Evolutionary conservation across 495 filamentous ascomycete genomes (phyloP).

Genomic region (Trichoderma virens): DNA sequence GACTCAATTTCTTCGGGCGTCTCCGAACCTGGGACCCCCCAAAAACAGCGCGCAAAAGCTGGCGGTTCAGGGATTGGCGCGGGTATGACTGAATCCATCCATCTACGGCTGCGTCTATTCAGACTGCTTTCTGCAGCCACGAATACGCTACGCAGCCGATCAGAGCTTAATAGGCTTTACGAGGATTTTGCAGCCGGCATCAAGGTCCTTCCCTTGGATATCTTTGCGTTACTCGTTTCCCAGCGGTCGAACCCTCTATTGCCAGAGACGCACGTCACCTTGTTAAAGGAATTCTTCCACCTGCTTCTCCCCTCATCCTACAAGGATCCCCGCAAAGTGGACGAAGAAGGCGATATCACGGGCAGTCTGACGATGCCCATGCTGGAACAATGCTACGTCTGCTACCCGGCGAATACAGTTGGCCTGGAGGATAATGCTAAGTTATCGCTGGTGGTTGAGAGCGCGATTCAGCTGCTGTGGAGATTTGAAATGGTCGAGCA

Average conservation of each 20-base stretch:
- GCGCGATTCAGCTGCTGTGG: slow-evolving; percentile 54
- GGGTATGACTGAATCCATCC: slow-evolving; percentile 50
- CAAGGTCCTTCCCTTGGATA: slow-evolving; percentile 54
- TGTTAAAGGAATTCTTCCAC: slow-evolving; percentile 58
- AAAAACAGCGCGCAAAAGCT: slow-evolving; percentile 18
- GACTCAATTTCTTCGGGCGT: slow-evolving; percentile 24
- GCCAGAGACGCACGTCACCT: slow-evolving; percentile 43
- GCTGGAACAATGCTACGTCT: slow-evolving; percentile 62
- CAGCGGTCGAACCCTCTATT: slow-evolving; percentile 39
- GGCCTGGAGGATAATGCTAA: slow-evolving; percentile 69
- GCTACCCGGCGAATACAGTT: slow-evolving; percentile 57
- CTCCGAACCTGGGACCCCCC: slow-evolving; percentile 26
- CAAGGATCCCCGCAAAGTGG: slow-evolving; percentile 38
- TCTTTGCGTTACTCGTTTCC: slow-evolving; percentile 67
- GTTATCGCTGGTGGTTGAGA: slow-evolving; percentile 69
- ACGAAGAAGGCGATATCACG: slow-evolving; percentile 24
- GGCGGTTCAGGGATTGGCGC: neutral
- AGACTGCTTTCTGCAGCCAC: slow-evolving; percentile 24
- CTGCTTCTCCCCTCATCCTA: slow-evolving; percentile 52
- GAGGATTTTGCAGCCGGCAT: slow-evolving; percentile 58
- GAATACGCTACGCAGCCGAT: slow-evolving; percentile 27
- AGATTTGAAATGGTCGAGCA: slow-evolving; percentile 31
- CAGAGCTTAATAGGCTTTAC: slow-evolving; percentile 57
- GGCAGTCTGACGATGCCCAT: slow-evolving; percentile 47
- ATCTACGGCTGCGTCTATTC: slow-evolving; percentile 58